Base-by-base conservation (phyloP, 2,329 filamentous ascomycete genomes). In the Fusarium penzigii region DNA sequence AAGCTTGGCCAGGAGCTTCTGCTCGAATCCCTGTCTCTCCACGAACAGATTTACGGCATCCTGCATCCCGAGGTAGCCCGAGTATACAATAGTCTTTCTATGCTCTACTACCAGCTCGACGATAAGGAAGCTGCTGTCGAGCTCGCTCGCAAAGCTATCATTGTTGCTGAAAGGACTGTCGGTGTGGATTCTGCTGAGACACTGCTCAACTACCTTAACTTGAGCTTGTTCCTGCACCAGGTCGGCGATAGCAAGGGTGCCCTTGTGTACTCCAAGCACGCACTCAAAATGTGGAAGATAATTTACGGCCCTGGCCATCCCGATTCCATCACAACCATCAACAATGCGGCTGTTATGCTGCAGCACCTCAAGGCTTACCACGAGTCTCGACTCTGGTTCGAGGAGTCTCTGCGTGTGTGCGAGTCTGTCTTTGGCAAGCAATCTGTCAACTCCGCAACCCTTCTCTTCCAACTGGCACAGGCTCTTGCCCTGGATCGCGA, bases 41-140 rank as follows among this genome's bases (percentile, higher is more conserved):
- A 99, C 67, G 94, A 99, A 78, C 94, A 99, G 73, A 97, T 99
- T 62, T 99, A 99, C 67, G 94, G 94, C 55, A 95, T 97, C 51
- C 81, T 99, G 25, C 94, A 99, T 70, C 92, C 94, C 1, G 94
- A 99, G 74, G 93, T 97, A 53, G 94, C 93, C 43, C 87, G 92
- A 58, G 89, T 96, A 29, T 99, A 99, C 78, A 93, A 96, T 73
- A 92, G 89, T 47, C 75, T 99, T 42, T 96, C 94, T 3, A 96
- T 96, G 80, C 82, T 97, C 49, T 97, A 97, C 77, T 97, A 95
- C 74, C 90, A 95, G 71, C 83, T 96, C n/a, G 94, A 97, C 49
- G 94, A 99, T 77, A 97, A 97, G 79, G 90, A 92, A 38, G 90
- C 91, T 10, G 94, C 94, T 20, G 89, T 97, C 20, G 94, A 99